Evolutionary conservation across 371 early-diverging fungal species (phyloP), one percentile per base, ranked within the genome.

Genomic region (Lichtheimia corymbifera): DNA sequence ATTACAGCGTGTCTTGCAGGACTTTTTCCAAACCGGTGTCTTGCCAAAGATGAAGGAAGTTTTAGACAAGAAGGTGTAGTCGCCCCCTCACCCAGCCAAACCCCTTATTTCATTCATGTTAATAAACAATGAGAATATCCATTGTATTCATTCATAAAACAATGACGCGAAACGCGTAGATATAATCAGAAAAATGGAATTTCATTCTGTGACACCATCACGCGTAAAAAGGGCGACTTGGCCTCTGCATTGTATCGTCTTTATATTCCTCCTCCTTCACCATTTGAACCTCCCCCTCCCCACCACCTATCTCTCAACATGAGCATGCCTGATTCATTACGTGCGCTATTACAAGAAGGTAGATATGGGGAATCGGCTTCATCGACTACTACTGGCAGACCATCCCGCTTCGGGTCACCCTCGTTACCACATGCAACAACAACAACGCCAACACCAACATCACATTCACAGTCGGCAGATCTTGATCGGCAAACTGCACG

Each of bases 291-390:
- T n/a, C 6, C 43, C 43, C 25, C 54, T 40, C n/a, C n/a, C n/a
- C n/a, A n/a, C n/a, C n/a, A n/a, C n/a, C n/a, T n/a, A n/a, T n/a
- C 27, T 5, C 22, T 9, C 30, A 42, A 22, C 11, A 63, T 63
- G 63, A 63, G 63, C 18, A 43, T 63, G 44, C 63, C 56, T 28
- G 56, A 63, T 28, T 63, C 63, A 9, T 25, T 63, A 18, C 56
- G 63, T 20, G 44, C 58, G 17, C 41, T 56, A 42, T 43, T 63
- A 17, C 51, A 57, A 24, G 62, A 62, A 40, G 35, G 30, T n/a
- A 15, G 49, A 55, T 43, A 42, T 28, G 44, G 24, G 22, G 41
- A 54, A 41, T 20, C 54, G 20, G 35, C 22, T 35, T 49, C n/a
- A n/a, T 45, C 15, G 58, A 50, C 24, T 40, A 30, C 42, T 41